Base-by-base conservation (phyloP, 495 filamentous ascomycete genomes). In the Corynascus novoguineensis region DNA sequence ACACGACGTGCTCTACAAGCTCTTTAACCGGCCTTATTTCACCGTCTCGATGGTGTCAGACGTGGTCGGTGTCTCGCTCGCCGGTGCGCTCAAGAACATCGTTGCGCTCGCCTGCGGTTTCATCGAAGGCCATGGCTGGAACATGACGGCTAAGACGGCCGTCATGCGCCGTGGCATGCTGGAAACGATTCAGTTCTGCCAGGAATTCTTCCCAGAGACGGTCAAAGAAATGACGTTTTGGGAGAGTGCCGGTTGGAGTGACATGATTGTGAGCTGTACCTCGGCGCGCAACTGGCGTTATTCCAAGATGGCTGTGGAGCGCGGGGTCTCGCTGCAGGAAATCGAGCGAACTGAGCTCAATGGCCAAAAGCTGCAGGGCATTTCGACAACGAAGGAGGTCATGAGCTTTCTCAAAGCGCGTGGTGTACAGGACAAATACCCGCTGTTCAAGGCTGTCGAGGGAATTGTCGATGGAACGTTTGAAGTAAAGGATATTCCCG, bases 21-120 rank as follows among this genome's bases (percentile, higher is more conserved):
- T 99, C 28, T 97, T 99, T 82, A 87, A 95, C 74, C 85, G 95
- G 37, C 91, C 91, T 0, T 99, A 99, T 75, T 97, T 99, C 81
- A 92, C 97, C 70, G 92, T 97, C 12, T 84, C 87, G 41, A 85
- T 97, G 66, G 86, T 95, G 15, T 86, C 79, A 29, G 95, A 99
- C 63, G 92, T 97, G 6, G 95, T 91, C 5, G 95, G 95, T 59
- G 92, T 96, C 10, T 96, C 93, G 12, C 87, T 99, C 52, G 87
- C 90, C 28, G 95, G 95, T 15, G 95, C 95, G 1, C 79, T 99
- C 51, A 99, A 99, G 76, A 99, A 99, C 74, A 87, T 99, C 59
- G 88, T 99, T 53, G 95, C 95, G 11, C 74, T 99, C 8, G 91
- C 92, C 3, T 91, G 93, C 8, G 95, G 95, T 51, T 97, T 93